Base-by-base conservation (phyloP, 257 asterid species). In the Nicotiana obtusifolia region DNA sequence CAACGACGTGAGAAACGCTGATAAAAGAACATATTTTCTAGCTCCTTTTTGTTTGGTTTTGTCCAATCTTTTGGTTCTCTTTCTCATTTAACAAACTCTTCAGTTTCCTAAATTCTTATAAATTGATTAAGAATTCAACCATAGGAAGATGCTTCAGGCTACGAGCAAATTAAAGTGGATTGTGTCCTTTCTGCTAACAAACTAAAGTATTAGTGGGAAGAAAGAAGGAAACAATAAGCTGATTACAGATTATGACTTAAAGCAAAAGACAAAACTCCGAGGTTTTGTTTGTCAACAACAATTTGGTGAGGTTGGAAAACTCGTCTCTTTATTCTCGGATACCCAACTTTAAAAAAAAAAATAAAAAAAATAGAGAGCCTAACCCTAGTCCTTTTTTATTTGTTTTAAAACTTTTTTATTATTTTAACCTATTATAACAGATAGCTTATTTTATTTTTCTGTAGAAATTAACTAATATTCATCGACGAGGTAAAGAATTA, bases 361-460 rank as follows among this genome's bases (percentile, higher is more conserved):
- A 4, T 1, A 1, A 1, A 1, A 1, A 1, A 1, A 1, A 1
- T 1, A 1, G 28, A 26, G 1, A 53, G 20, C 1, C 60, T 54
- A 54, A 54, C 16, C 60, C 26, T 57, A 57, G 26, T 19, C 0
- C n/a, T 16, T 16, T 16, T 54, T 54, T 52, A 5, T 52, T 54
- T 33, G 37, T 33, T 33, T 33, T 33, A 4, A 33, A 33, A 33
- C 6, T 1, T 5, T 35, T 35, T 35, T 1, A 35, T 1, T 33
- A 33, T 31, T 31, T 31, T 31, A 31, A 31, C 37, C 1, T 33
- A 1, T 28, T 28, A 28, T 28, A 33, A 6, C 7, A 4, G 37
- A 33, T 33, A 33, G 1, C 7, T 33, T 33, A 33, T 33, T 1
- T 33, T 33, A 33, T 5, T 33, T 33, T 35, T 35, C 7, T 0